These are phyloP conservation scores for Arthrobotrys musiformis DNA, from an alignment of 2,329 filamentous ascomycete genomes.

Conservation along the genomic window DNA sequence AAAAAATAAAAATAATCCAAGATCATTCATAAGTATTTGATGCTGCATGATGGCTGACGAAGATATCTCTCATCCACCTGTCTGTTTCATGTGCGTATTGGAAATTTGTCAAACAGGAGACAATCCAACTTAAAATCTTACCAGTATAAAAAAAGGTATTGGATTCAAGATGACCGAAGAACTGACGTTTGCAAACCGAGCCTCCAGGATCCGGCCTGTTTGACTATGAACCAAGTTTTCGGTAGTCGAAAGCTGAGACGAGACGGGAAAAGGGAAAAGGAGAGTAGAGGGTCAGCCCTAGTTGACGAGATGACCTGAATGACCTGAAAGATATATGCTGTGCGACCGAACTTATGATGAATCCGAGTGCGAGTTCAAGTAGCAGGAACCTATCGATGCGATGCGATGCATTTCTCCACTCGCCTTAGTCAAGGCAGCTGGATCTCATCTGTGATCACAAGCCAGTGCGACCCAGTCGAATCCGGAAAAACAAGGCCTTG, in stretches of 20 bases:
- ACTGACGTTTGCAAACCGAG: constrained; percentile 2
- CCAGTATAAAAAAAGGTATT: too few species aligned
- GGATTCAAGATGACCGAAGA: neutral
- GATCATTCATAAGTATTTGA: too few species aligned
- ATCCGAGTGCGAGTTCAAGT: neutral
- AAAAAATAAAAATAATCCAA: neutral
- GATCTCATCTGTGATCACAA: constrained; percentile 22
- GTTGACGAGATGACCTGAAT: constrained; percentile 2
- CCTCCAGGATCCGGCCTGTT: neutral
- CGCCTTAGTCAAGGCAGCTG: constrained; percentile 11
- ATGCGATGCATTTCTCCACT: too few species aligned
- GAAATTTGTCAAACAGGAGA: constrained; percentile 19
- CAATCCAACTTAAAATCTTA: neutral
- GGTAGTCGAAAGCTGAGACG: neutral
- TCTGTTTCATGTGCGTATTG: constrained; percentile 9
- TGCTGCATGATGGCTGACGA: neutral
- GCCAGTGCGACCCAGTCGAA: constrained; percentile 15
- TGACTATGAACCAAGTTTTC: neutral
- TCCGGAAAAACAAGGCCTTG: constrained; percentile 1
- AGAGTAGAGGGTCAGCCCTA: neutral
- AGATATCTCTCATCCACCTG: neutral
- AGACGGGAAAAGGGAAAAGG: neutral
- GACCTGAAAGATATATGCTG: constrained; percentile 1
- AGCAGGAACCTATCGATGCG: constrained; percentile 2
- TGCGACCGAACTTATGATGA: neutral